These are phyloP conservation scores for Pseudocercospora crystallina DNA, from an alignment of 2,329 filamentous ascomycete species.

Conservation along the genomic window DNA sequence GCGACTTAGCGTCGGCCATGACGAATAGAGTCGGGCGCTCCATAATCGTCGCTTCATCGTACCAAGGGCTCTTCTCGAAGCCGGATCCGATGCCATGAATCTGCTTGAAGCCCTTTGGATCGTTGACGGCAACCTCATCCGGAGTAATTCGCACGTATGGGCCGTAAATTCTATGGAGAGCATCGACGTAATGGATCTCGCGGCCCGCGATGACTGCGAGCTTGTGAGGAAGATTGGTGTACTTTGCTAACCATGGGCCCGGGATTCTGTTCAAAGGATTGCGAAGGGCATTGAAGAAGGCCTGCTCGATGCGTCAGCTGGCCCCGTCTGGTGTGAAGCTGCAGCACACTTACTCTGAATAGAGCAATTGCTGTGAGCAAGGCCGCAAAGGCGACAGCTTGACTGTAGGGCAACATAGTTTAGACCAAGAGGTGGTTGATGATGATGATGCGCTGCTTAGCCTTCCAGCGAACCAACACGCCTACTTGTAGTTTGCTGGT, in stretches of 20 bases:
- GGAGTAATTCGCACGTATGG: conserved; percentile 33
- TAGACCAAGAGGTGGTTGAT: too few relatives aligned
- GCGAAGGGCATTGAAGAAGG: not conserved
- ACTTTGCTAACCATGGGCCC: conserved; percentile 29
- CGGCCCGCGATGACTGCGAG: conserved; percentile 38
- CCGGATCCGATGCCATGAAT: conserved; percentile 32
- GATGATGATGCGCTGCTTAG: too few relatives aligned
- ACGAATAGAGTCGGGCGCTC: conserved; percentile 37
- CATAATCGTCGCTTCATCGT: conserved; percentile 22
- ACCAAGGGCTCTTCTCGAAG: conserved; percentile 33
- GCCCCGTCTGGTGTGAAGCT: too few relatives aligned
- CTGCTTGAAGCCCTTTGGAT: conserved; percentile 29
- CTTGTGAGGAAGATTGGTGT: conserved; percentile 35
- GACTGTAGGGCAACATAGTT: too few relatives aligned
- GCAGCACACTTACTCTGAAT: too few relatives aligned
- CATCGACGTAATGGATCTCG: conserved; percentile 42
- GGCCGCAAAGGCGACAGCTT: too few relatives aligned
- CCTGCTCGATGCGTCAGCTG: not conserved
- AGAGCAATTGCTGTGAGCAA: too few relatives aligned
- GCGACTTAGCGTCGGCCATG: conserved; percentile 38
- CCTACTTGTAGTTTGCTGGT: too few relatives aligned
- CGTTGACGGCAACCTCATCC: conserved; percentile 31
- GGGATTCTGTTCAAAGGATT: conserved; percentile 32
- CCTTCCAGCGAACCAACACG: too few relatives aligned
- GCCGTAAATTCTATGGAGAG: conserved; percentile 37